Evolutionary conservation across 768 basidiomycete species (phyloP).

Genomic region (Lentinula raphanica): DNA sequence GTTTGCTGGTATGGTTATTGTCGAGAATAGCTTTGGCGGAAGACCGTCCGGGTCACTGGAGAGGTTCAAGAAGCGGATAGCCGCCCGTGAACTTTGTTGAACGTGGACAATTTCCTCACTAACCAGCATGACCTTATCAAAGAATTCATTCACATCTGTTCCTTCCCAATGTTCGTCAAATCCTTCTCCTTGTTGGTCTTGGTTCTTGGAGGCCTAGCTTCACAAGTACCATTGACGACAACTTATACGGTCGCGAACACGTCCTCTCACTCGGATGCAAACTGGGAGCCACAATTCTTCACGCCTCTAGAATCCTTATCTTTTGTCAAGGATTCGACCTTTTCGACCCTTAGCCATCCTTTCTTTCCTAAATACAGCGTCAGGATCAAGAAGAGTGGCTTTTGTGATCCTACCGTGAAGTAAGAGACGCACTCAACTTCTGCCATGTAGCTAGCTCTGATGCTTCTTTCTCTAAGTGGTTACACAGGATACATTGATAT

Average conservation of each 20-base stretch:
- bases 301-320: constrained; percentile 11
- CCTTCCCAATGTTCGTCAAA: background rate
- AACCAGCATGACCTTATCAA: background rate
- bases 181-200: background rate
- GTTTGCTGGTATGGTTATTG: too few species aligned
- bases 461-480: constrained; percentile 25
- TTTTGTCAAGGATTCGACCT: constrained; percentile 15
- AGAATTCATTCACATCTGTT: background rate
- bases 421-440: too few species aligned
- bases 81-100: background rate
- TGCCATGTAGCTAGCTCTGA: too few species aligned
- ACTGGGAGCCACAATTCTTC: constrained; percentile 2
- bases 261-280: background rate
- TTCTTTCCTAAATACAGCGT: constrained; percentile 49
- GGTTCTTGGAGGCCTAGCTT: background rate
- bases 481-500: constrained; percentile 70
- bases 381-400: constrained; percentile 54
- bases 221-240: background rate
- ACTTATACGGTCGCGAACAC: background rate
- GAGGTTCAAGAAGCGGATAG: background rate
- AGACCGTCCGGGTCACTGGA: background rate
- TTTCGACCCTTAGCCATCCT: constrained; percentile 40
- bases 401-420: constrained; percentile 65
- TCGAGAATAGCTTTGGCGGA: too few species aligned
- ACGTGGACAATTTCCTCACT: background rate